A percentile compares a stretch with the other conserved stretches of the same genome.
Evolutionary conservation across 139 green algal genomes (phyloP).

Genomic region (Raphidocelis subcapitata): DNA sequence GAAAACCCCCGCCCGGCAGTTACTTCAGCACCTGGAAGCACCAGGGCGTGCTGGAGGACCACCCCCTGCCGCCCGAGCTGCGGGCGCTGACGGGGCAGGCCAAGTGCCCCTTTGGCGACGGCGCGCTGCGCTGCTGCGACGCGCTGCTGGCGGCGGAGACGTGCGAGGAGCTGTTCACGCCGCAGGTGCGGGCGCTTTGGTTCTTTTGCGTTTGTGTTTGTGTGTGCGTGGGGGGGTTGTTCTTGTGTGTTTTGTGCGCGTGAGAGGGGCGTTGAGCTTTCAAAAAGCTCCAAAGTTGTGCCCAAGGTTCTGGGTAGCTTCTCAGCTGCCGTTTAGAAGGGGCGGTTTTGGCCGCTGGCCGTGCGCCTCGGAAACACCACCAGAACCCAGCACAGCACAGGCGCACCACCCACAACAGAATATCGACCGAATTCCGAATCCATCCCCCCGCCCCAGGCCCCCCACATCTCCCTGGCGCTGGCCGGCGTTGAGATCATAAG

Average conservation of each 20-base stretch:
- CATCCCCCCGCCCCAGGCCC: constrained; percentile 28
- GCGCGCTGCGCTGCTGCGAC: constrained; percentile 65
- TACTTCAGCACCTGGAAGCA: constrained; percentile 92
- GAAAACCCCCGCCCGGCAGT: constrained; percentile 25
- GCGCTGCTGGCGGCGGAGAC: constrained; percentile 79
- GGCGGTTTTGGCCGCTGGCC: too few relatives aligned
- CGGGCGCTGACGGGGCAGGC: constrained; percentile 58
- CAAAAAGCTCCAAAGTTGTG: too few relatives aligned
- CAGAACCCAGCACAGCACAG: too few relatives aligned
- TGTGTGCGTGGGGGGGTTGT: too few relatives aligned
- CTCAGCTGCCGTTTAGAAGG: too few relatives aligned
- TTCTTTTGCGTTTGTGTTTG: too few relatives aligned
- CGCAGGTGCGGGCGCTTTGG: constrained; percentile 13
- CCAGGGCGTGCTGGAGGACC: constrained; percentile 60
- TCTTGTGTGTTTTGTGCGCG: too few relatives aligned
- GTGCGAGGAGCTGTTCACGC: constrained; percentile 98
- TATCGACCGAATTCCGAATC: too few relatives aligned
- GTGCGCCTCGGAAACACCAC: too few relatives aligned
- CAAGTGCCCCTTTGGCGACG: constrained; percentile 84
- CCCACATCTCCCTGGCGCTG: constrained; percentile 77
- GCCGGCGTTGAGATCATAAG: constrained; percentile 90
- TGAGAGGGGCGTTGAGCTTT: too few relatives aligned
- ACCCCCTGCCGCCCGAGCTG: constrained; percentile 67
- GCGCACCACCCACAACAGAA: too few relatives aligned
- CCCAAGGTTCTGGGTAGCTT: too few relatives aligned